A percentile compares a stretch with the other conserved stretches of the same genome.
Conservation (phyloP, 441 rosid genomes). For the Flueggea neowawraea region DNA sequence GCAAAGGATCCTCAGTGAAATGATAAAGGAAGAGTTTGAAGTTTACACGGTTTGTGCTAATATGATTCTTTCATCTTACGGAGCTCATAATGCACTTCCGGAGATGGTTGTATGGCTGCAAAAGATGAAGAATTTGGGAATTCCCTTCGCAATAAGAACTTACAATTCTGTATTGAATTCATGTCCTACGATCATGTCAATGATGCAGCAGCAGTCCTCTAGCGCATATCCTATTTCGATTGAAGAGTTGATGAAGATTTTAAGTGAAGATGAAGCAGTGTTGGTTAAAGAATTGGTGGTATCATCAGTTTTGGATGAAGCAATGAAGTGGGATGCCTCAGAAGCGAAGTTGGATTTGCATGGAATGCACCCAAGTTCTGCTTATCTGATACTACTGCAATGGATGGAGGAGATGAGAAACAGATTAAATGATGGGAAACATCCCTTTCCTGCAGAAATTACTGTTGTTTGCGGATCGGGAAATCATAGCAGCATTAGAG, state of each 20-base stretch:
- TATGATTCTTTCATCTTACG: slow-evolving; percentile 81
- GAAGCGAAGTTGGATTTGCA: slow-evolving; percentile 83
- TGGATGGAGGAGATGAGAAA: slow-evolving; percentile 63
- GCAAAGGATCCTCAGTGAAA: slow-evolving; percentile 36
- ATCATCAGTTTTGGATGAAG: slow-evolving; percentile 49
- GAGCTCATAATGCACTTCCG: slow-evolving; percentile 50
- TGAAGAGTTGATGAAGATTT: slow-evolving; percentile 30
- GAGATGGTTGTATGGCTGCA: slow-evolving; percentile 60
- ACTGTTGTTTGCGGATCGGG: slow-evolving; percentile 73
- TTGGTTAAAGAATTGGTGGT: slow-evolving; percentile 46
- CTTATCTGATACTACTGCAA: slow-evolving; percentile 64
- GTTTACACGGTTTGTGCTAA: slow-evolving; percentile 68
- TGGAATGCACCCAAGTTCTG: slow-evolving; percentile 70
- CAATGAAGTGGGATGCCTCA: slow-evolving; percentile 43
- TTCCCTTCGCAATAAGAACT: slow-evolving; percentile 61
- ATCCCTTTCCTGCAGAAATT: slow-evolving; percentile 49
- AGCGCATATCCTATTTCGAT: slow-evolving; percentile 43
- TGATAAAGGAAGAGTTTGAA: slow-evolving; percentile 46
- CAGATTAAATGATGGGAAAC: slow-evolving; percentile 32
- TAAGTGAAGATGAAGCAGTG: slow-evolving; percentile 43
- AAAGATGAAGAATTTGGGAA: slow-evolving; percentile 41
- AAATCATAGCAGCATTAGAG: slow-evolving; percentile 61
- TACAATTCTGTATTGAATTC: slow-evolving; percentile 76
- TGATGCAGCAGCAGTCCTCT: slow-evolving; percentile 17
- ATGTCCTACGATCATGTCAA: slow-evolving; percentile 42